phyloP scores from a whole-genome alignment of 1,284 basidiomycete genomes.

The Pulveroboletus sp. region DNA sequence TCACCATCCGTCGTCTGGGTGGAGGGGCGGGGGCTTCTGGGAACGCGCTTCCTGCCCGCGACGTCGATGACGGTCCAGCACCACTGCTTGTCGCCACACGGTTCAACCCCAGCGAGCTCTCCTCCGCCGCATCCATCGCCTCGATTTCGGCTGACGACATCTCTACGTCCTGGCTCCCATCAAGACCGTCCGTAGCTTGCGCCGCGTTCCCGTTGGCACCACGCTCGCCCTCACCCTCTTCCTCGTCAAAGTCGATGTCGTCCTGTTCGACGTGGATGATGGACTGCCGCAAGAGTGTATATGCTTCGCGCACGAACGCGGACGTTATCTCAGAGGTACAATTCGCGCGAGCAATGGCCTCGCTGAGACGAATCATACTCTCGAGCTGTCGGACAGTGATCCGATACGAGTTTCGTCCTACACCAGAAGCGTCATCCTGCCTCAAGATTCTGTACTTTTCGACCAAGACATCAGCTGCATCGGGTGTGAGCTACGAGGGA shows the following conservation, averaged over 20 bases:
- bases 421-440: slow-evolving; percentile 89
- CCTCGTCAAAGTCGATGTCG: slow-evolving; percentile 96
- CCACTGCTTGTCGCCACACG: slow-evolving; percentile 36
- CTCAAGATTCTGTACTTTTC: slow-evolving; percentile 94
- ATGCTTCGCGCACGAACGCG: slow-evolving; percentile 94
- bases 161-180: slow-evolving; percentile 61
- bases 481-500: slow-evolving; percentile 75
- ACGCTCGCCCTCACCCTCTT: slow-evolving; percentile 69
- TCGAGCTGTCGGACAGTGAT: slow-evolving; percentile 97
- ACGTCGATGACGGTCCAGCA: slow-evolving; percentile 42
- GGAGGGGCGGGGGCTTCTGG: slow-evolving; percentile 40
- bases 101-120: slow-evolving; percentile 49
- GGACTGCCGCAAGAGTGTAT: slow-evolving; percentile 89
- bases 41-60: slow-evolving; percentile 40
- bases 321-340: slow-evolving; percentile 94
- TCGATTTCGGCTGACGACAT: slow-evolving; percentile 62
- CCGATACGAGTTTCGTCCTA: slow-evolving; percentile 89
- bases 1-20: slow-evolving; percentile 80
- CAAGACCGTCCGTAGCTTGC: slow-evolving; percentile 35
- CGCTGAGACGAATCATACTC: slow-evolving; percentile 95
- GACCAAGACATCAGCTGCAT: slow-evolving; percentile 90
- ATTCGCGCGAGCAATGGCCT: slow-evolving; percentile 96
- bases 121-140: slow-evolving; percentile 60
- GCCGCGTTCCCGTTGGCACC: slow-evolving; percentile 37
- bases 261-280: slow-evolving; percentile 99